phyloP scores from a whole-genome alignment of 2,329 filamentous ascomycete genomes.

The Aspergillus sp. region DNA sequence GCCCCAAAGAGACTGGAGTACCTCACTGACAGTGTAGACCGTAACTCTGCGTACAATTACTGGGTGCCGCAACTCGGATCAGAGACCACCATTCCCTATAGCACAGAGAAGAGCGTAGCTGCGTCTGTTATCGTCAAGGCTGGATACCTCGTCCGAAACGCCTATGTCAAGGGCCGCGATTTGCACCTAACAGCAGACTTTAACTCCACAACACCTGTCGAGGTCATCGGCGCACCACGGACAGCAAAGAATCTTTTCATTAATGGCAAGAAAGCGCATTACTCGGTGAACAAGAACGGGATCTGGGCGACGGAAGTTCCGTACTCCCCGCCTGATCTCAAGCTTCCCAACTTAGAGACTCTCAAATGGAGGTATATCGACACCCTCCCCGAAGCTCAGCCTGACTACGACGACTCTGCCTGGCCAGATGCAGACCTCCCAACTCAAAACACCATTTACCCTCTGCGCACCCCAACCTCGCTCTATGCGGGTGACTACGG shows the following conservation, averaged over 20 bases:
- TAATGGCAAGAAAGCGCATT: constrained; percentile 57
- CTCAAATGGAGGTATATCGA: constrained; percentile 73
- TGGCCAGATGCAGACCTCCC: constrained; percentile 67
- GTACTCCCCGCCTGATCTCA: constrained; percentile 56
- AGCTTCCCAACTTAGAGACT: constrained; percentile 61
- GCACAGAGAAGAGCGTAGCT: constrained; percentile 33
- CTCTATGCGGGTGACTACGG: constrained; percentile 76
- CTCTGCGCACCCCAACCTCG: constrained; percentile 66
- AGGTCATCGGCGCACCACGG: constrained; percentile 68
- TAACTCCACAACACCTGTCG: constrained; percentile 69
- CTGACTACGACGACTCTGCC: constrained; percentile 67
- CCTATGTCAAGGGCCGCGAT: constrained; percentile 58
- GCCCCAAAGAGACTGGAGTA: neutral
- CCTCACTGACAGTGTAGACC: constrained; percentile 50
- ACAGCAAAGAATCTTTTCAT: constrained; percentile 62
- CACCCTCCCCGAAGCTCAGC: constrained; percentile 69
- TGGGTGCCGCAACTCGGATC: constrained; percentile 47
- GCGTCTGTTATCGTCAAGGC: constrained; percentile 48
- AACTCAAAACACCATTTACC: constrained; percentile 63
- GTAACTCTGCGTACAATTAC: constrained; percentile 51
- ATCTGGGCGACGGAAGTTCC: constrained; percentile 58
- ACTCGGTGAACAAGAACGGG: constrained; percentile 49
- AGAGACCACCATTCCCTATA: constrained; percentile 33
- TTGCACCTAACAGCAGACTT: constrained; percentile 72
- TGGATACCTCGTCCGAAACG: constrained; percentile 51